Percentiles rank a stretch among this genome's conserved stretches.
Conservation (phyloP, 1,284 basidiomycete species). For the Coniophora puteana region DNA sequence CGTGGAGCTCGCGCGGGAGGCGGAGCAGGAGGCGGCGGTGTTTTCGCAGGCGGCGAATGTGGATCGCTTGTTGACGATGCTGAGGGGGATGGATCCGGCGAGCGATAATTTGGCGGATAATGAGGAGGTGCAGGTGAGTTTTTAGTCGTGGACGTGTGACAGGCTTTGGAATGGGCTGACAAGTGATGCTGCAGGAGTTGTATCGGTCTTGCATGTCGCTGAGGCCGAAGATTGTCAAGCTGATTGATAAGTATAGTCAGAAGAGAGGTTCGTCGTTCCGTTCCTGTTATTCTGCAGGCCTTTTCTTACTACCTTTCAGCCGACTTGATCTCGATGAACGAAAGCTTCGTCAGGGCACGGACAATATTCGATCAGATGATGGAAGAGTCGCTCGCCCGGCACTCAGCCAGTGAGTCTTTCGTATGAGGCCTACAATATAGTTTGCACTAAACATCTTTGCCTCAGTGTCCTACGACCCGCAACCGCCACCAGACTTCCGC, state of each 20-base stretch:
- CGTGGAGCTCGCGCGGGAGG: constrained; percentile 78
- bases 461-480: constrained; percentile 26
- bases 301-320: constrained; percentile 38
- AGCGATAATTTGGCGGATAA: constrained; percentile 90
- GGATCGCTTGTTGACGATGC: constrained; percentile 81
- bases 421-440: constrained; percentile 1
- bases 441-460: constrained; percentile 12
- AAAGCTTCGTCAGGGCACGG: constrained; percentile 80
- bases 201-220: constrained; percentile 89
- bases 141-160: background rate
- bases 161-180: background rate
- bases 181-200: constrained; percentile 57
- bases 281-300: constrained; percentile 1
- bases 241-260: constrained; percentile 98
- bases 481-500: constrained; percentile 8
- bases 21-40: constrained; percentile 85
- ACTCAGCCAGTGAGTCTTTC: constrained; percentile 50
- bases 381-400: constrained; percentile 81
- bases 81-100: constrained; percentile 73
- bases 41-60: constrained; percentile 85
- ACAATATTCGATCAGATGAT: constrained; percentile 88
- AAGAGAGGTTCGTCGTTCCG: constrained; percentile 61
- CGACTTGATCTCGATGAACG: constrained; percentile 87
- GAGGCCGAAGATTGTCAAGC: constrained; percentile 90
- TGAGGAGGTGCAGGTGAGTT: constrained; percentile 84